These are phyloP conservation scores for Sphaerulina vaccinii DNA, from an alignment of 2,329 filamentous ascomycete species.

Conservation along the genomic window DNA sequence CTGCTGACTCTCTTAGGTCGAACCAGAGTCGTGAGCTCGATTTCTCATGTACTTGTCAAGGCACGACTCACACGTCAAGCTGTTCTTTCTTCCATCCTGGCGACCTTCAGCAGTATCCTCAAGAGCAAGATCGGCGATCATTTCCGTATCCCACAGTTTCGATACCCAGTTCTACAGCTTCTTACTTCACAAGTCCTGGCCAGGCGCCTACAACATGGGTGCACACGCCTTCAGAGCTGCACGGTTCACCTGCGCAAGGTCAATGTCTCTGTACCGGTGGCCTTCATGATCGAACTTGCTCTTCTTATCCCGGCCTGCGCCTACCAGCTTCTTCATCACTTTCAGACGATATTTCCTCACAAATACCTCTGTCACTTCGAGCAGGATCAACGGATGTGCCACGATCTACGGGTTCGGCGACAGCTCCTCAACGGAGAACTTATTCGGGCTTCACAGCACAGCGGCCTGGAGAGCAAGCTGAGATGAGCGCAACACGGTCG, in stretches of 20 bases:
- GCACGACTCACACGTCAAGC: slow-evolving; percentile 10
- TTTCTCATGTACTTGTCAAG: slow-evolving; percentile 19
- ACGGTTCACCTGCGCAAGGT: slow-evolving; percentile 20
- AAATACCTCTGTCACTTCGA: background rate
- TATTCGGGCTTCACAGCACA: background rate
- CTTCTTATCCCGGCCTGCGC: slow-evolving; percentile 22
- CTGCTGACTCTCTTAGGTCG: slow-evolving; percentile 8
- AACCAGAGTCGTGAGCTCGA: slow-evolving; percentile 16
- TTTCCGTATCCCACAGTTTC: slow-evolving; percentile 13
- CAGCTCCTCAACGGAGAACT: background rate
- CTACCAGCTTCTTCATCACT: slow-evolving; percentile 2
- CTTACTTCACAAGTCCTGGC: slow-evolving; percentile 9
- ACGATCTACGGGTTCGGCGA: background rate
- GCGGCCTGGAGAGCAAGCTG: slow-evolving; percentile 14
- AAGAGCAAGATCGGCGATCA: slow-evolving; percentile 1
- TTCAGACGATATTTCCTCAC: background rate
- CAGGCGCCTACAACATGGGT: slow-evolving; percentile 4
- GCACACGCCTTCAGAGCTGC: slow-evolving; percentile 19
- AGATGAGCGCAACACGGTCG: slow-evolving; percentile 5
- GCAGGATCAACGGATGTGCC: slow-evolving; percentile 2
- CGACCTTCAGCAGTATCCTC: slow-evolving; percentile 11
- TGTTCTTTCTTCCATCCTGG: slow-evolving; percentile 23
- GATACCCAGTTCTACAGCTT: slow-evolving; percentile 13
- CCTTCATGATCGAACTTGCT: slow-evolving; percentile 21
- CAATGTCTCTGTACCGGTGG: slow-evolving; percentile 25